phyloP scores from a whole-genome alignment of 768 basidiomycete species.

The Trametes coccinea region DNA sequence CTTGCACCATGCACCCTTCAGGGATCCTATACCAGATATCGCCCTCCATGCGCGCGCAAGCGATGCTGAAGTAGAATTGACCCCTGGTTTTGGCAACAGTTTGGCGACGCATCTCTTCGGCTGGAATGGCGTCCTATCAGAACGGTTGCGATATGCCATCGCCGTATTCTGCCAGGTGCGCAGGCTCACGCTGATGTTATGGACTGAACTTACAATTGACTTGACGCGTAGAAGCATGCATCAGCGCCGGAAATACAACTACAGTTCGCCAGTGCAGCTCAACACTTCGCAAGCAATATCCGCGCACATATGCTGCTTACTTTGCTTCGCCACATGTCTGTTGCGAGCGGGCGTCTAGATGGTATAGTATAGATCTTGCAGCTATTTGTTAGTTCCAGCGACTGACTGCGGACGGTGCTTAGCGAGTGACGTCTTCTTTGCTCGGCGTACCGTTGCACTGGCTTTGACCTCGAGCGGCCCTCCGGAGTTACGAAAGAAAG shows the following conservation, averaged over 20 bases:
- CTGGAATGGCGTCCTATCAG: slow-evolving; percentile 50
- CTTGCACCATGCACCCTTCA: slow-evolving; percentile 33
- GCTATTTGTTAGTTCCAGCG: slow-evolving; percentile 8
- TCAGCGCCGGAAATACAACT: slow-evolving; percentile 42
- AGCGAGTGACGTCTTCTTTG: slow-evolving; percentile 69
- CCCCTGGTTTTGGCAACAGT: slow-evolving; percentile 49
- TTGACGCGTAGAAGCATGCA: slow-evolving; percentile 47
- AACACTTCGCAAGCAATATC: slow-evolving; percentile 37
- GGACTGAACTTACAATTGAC: not conserved
- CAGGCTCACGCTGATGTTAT: slow-evolving; percentile 16
- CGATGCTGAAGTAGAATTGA: slow-evolving; percentile 39
- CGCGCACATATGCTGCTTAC: slow-evolving; percentile 55
- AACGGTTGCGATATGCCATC: slow-evolving; percentile 56
- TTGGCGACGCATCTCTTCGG: slow-evolving; percentile 62
- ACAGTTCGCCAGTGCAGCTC: slow-evolving; percentile 54
- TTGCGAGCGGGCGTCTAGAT: too few relatives aligned
- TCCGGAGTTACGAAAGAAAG: slow-evolving; percentile 39
- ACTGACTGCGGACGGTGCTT: slow-evolving; percentile 15
- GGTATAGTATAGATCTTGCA: not conserved
- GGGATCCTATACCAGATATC: slow-evolving; percentile 40
- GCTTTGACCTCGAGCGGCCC: slow-evolving; percentile 51
- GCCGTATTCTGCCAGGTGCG: slow-evolving; percentile 47
- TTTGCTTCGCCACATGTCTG: slow-evolving; percentile 53
- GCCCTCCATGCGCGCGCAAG: slow-evolving; percentile 33
- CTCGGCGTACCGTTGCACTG: slow-evolving; percentile 59